Percentiles rank a stretch among this genome's conserved stretches.
Evolutionary conservation across 2,329 filamentous ascomycete species (phyloP).

Genomic region (Aspergillus latus): DNA sequence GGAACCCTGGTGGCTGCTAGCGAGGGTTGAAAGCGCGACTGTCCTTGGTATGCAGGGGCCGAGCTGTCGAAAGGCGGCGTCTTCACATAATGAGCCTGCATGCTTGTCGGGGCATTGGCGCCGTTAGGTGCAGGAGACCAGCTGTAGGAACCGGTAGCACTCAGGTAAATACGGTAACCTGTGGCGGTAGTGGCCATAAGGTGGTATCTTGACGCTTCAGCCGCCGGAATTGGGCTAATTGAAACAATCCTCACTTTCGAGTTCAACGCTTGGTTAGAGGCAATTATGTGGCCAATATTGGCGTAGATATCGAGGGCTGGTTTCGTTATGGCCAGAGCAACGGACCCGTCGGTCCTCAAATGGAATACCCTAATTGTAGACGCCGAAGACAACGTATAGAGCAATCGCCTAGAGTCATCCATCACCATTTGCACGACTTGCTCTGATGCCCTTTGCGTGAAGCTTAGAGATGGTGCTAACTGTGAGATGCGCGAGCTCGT

Average conservation of each 20-base stretch:
- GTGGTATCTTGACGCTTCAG: slow-evolving; percentile 79
- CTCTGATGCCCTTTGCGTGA: slow-evolving; percentile 54
- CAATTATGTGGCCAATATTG: slow-evolving; percentile 82
- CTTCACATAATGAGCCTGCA: slow-evolving; percentile 97
- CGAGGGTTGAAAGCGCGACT: slow-evolving; percentile 36
- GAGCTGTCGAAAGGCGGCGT: slow-evolving; percentile 67
- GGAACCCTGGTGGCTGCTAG: slow-evolving; percentile 49
- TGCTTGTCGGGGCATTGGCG: slow-evolving; percentile 77
- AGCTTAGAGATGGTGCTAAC: slow-evolving; percentile 44
- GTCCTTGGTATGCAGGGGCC: slow-evolving; percentile 25
- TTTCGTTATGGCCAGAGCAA: slow-evolving; percentile 58
- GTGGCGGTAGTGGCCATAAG: slow-evolving; percentile 88
- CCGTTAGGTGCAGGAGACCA: slow-evolving; percentile 56
- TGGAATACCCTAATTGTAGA: slow-evolving; percentile 92
- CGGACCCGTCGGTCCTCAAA: slow-evolving; percentile 62
- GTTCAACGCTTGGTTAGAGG: slow-evolving; percentile 68
- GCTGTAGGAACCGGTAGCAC: slow-evolving; percentile 72
- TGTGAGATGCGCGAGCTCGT: slow-evolving; percentile 71
- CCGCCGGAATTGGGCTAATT: slow-evolving; percentile 80
- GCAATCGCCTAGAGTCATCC: slow-evolving; percentile 81
- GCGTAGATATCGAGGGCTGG: slow-evolving; percentile 55
- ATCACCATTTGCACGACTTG: slow-evolving; percentile 76
- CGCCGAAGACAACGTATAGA: slow-evolving; percentile 85
- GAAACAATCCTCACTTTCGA: slow-evolving; percentile 73
- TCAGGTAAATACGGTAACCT: slow-evolving; percentile 88